Base-by-base conservation (phyloP, 805 yeast species). In the Saturnispora gosingensis region DNA sequence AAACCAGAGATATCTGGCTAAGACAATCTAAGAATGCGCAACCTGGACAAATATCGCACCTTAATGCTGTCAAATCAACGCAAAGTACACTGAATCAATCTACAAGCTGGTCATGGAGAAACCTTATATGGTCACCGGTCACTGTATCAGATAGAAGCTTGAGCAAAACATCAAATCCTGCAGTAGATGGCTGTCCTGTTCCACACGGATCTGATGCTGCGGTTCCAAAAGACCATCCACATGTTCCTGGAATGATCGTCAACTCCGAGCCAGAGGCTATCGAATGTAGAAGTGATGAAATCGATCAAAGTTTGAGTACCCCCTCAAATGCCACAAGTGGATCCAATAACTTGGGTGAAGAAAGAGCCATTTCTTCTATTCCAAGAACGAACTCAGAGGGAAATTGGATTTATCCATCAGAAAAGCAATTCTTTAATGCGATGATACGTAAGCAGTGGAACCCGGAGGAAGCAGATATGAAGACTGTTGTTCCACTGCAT, bases 321-420 rank as follows among this genome's bases (percentile, higher is more conserved):
- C 71, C 75, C 5, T 50, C 57, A 0, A 65, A 68, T 46, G 45
- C 55, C 9, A 44, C 38, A 3, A 43, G 46, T 1, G 69, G 74
- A 1, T 56, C 71, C 42, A 70, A 72, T 0, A 61, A 67, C 1
- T 69, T 89, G 34, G 85, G 95, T 0, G 77, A 76, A n/a, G 87
- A 83, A 1, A 72, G 97, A 54, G 91, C 83, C 59, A 68, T 85
- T 4, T 82, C 90, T 9, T 77, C 95, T 3, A 90, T 90, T 42
- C 97, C 97, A 45, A 71, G 96, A 48, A 84, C 95, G 1, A 83
- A 78, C 3, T 62, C 78, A 1, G 73, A 73, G 15, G 59, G 74
- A 0, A 85, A 90, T 69, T 91, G 99, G 99, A 76, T 91, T 1
- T 91, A 91, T 64, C 99, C 99, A 8, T 87, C 96, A 4, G 95